Evolutionary conservation across 2,329 filamentous ascomycete genomes (phyloP), one percentile per base, ranked within the genome.

Genomic region (Clonostachys chloroleuca): DNA sequence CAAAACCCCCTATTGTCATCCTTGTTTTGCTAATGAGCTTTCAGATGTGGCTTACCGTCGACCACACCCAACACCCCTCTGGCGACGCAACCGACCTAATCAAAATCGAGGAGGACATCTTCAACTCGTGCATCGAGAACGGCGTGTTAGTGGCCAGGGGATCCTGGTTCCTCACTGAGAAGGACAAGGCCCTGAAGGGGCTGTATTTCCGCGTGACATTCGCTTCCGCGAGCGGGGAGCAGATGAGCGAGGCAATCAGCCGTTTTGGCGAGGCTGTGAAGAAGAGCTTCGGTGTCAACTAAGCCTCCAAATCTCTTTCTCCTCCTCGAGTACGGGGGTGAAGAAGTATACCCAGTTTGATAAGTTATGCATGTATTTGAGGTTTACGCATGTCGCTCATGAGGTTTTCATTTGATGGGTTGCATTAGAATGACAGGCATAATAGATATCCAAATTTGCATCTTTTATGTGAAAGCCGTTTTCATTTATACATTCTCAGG

Each of bases 181-280:
- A 77, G 40, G 74, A 80, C 43, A 75, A 72, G 59, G 74, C 68
- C 5, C 74, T 75, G 9, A 73, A 75, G 12, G 85, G 83, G 30
- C 74, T 96, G 66, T 96, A 89, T 71, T 95, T 97, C 75, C 81
- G 94, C 45, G 84, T 89, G 5, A 99, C 92, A 0, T 99, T 87
- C 70, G 92, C 92, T 1, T 85, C 91, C 36, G 91, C 91, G 3
- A 83, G 80, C 12, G 75, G 78, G 13, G 79, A 84, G 47, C 80
- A 83, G 54, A 91, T 92, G 75, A 74, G 73, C 4, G 79, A 84
- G 58, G 88, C 87, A 2, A 89, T 91, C 48, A 73, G 75, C 52
- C 74, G 92, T 49, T 86, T 99, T 55, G 90, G 89, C 0, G 75
- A 78, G 48, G 88, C 90, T 8, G 73, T 97, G 39, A 78, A 81